These are phyloP conservation scores for Leishmania aethiopica DNA, from an alignment of 208 protist species.

Conservation along the genomic window DNA sequence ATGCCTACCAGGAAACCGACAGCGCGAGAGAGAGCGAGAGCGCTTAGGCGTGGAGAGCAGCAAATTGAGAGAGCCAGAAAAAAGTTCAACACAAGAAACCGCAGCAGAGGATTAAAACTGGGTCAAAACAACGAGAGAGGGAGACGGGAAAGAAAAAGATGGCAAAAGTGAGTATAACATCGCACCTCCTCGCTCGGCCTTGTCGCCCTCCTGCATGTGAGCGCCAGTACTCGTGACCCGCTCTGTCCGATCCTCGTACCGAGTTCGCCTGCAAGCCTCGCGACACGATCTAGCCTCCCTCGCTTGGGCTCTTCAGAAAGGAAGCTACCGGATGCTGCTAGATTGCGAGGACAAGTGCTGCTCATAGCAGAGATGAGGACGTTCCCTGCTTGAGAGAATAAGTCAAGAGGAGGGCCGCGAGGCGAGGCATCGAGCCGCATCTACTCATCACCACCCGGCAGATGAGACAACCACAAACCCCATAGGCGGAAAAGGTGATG, in stretches of 20 bases:
- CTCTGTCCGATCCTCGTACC: background rate
- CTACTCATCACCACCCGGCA: background rate
- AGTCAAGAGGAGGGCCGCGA: background rate
- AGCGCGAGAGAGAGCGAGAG: background rate
- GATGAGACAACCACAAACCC: constrained; percentile 1
- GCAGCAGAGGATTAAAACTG: background rate
- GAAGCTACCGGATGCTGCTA: background rate
- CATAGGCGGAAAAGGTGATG: background rate
- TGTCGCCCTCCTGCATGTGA: background rate
- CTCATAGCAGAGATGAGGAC: background rate
- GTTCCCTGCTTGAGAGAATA: background rate
- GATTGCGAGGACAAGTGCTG: background rate
- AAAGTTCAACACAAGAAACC: background rate
- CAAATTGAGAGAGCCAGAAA: constrained; percentile 14
- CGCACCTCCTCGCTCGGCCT: background rate
- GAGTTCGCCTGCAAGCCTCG: background rate
- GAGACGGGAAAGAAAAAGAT: background rate
- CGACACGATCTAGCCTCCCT: background rate
- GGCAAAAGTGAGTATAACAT: no score
- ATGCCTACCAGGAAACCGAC: background rate
- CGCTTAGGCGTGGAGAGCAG: constrained; percentile 1
- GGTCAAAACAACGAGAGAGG: background rate
- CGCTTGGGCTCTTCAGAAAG: no score
- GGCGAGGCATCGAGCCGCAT: background rate
- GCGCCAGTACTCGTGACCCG: background rate